Conservation (phyloP, 495 filamentous ascomycete genomes). For the Lophiotrema nucula region DNA sequence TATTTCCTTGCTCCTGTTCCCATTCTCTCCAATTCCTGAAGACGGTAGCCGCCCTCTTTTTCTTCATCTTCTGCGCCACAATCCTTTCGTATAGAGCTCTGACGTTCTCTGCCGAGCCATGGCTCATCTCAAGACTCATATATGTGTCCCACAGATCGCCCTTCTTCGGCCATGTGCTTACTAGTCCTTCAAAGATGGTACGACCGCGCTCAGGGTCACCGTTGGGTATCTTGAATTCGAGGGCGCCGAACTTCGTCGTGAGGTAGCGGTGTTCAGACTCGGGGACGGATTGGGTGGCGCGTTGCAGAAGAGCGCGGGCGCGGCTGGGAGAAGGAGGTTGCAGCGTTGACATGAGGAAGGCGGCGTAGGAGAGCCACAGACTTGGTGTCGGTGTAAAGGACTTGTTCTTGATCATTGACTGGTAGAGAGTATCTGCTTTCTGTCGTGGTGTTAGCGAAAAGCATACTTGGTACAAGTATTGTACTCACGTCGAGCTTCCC, state of each 20-base stretch:
- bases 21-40: slow-evolving; percentile 44
- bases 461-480: not conserved
- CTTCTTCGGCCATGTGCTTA: slow-evolving; percentile 81
- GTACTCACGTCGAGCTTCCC: slow-evolving; percentile 65
- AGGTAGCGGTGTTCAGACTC: slow-evolving; percentile 68
- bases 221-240: slow-evolving; percentile 82
- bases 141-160: slow-evolving; percentile 91
- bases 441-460: slow-evolving; percentile 38
- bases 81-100: slow-evolving; percentile 81
- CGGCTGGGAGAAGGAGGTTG: slow-evolving; percentile 58
- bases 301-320: slow-evolving; percentile 75
- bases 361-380: slow-evolving; percentile 92
- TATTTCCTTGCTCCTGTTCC: slow-evolving; percentile 40
- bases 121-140: slow-evolving; percentile 76
- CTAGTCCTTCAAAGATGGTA: slow-evolving; percentile 87
- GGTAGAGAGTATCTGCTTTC: slow-evolving; percentile 90
- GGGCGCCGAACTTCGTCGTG: slow-evolving; percentile 79
- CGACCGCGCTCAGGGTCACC: slow-evolving; percentile 89
- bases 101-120: slow-evolving; percentile 62
- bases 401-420: slow-evolving; percentile 81
- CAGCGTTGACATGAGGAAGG: slow-evolving; percentile 75
- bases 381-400: slow-evolving; percentile 64
- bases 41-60: slow-evolving; percentile 35
- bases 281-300: slow-evolving; percentile 82
- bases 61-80: slow-evolving; percentile 57